Percentiles rank a stretch among this genome's conserved stretches.
These are phyloP conservation scores for Colletotrichum viniferum DNA, from an alignment of 2,329 filamentous ascomycete species.

Conservation along the genomic window DNA sequence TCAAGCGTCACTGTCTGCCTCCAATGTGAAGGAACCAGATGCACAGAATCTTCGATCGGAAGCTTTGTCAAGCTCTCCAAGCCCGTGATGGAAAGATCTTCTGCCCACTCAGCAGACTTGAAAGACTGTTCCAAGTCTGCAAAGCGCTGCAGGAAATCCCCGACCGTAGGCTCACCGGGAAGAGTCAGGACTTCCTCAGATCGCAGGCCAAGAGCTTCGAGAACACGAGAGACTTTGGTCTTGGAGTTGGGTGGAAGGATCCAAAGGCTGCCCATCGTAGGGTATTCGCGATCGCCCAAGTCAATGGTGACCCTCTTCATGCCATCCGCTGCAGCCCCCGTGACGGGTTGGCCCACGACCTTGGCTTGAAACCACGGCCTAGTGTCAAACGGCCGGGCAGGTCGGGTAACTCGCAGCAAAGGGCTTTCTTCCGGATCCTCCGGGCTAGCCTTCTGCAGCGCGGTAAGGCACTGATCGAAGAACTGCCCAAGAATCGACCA, in stretches of 20 bases:
- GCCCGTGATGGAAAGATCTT: background rate
- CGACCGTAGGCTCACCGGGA: background rate
- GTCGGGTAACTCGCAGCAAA: background rate
- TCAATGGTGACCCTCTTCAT: constrained; percentile 17
- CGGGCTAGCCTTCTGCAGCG: constrained; percentile 1
- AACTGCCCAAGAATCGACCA: constrained; percentile 16
- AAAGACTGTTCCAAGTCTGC: constrained; percentile 10
- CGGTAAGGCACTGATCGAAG: constrained; percentile 8
- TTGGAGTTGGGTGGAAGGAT: constrained; percentile 15
- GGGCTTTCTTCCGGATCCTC: background rate
- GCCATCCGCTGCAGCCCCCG: background rate
- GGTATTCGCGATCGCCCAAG: constrained; percentile 11
- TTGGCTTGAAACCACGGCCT: constrained; percentile 16
- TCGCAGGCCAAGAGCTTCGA: background rate
- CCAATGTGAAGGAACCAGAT: constrained; percentile 4
- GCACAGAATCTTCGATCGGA: constrained; percentile 5
- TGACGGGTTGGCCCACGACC: background rate
- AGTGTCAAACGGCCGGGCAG: constrained; percentile 10
- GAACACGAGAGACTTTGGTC: constrained; percentile 13
- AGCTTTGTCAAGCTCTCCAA: background rate
- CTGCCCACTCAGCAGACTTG: background rate
- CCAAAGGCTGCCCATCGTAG: constrained; percentile 16
- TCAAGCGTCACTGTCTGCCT: background rate
- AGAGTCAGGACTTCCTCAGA: background rate
- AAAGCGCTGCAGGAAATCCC: background rate